Evolutionary conservation across 2,329 filamentous ascomycete species (phyloP).

Genomic region (Epichloe typhina): DNA sequence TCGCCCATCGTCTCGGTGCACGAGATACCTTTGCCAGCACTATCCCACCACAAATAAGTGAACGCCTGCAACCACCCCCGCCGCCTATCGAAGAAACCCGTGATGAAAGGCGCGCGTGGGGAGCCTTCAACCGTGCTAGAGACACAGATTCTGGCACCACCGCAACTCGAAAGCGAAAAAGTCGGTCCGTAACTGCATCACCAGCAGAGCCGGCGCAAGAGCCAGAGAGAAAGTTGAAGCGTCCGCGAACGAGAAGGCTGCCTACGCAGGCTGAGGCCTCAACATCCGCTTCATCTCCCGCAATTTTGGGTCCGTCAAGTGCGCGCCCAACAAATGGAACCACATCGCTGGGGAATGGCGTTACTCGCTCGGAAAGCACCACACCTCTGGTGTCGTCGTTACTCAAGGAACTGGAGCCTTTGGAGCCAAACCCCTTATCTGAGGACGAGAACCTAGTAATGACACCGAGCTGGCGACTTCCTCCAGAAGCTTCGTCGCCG

Average conservation of each 20-base stretch:
- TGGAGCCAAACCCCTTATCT: conserved; percentile 51
- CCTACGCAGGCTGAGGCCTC: conserved; percentile 34
- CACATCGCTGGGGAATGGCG: conserved; percentile 12
- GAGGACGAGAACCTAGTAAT: conserved; percentile 36
- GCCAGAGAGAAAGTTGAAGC: conserved; percentile 73
- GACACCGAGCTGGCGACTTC: conserved; percentile 17
- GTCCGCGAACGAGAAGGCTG: conserved; percentile 65
- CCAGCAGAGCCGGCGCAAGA: conserved; percentile 55
- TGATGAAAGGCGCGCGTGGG: conserved; percentile 79
- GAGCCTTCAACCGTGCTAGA: conserved; percentile 74
- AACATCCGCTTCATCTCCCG: conserved; percentile 23
- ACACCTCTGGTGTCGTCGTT: conserved; percentile 80
- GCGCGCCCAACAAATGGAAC: conserved; percentile 8
- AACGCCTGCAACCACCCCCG: conserved; percentile 44
- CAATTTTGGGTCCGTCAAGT: conserved; percentile 16
- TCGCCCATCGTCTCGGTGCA: conserved; percentile 69
- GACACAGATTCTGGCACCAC: conserved; percentile 45
- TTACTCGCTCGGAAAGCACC: conserved; percentile 26
- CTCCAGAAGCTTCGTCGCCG: conserved; percentile 40
- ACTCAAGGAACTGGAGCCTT: conserved; percentile 75
- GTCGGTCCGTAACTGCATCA: conserved; percentile 55
- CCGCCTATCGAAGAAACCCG: conserved; percentile 52
- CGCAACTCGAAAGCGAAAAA: conserved; percentile 57
- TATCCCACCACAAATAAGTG: conserved; percentile 43
- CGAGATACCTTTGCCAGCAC: conserved; percentile 56